A percentile compares a stretch with the other conserved stretches of the same genome.
These are phyloP conservation scores for Phlebopus sp. DNA, from an alignment of 1,284 basidiomycete genomes.

Conservation along the genomic window DNA sequence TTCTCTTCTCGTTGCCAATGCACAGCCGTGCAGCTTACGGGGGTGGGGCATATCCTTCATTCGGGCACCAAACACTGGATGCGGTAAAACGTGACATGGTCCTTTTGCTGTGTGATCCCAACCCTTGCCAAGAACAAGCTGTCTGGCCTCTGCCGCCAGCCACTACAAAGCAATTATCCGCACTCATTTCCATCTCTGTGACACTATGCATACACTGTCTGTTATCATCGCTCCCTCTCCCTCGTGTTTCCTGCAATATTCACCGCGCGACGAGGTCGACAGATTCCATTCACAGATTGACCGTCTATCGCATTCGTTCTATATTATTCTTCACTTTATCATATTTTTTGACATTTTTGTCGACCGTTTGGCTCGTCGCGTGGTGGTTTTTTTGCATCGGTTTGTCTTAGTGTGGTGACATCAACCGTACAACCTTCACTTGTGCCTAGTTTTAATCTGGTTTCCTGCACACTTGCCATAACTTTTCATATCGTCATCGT, in stretches of 20 bases:
- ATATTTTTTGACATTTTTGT: conserved; percentile 34
- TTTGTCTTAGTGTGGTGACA: conserved; percentile 27
- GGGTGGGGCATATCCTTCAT: conserved; percentile 15
- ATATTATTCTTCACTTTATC: conserved; percentile 81
- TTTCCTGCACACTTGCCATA: conserved; percentile 33
- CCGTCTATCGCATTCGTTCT: conserved; percentile 48
- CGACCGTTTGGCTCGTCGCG: conserved; percentile 36
- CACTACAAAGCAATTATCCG: conserved; percentile 40
- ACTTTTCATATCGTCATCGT: conserved; percentile 46
- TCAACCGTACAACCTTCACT: conserved; percentile 28
- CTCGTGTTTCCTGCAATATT: conserved; percentile 36
- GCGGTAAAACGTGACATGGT: conserved; percentile 5
- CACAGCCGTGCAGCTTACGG: conserved; percentile 44
- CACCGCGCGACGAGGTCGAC: conserved; percentile 44
- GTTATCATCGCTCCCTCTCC: conserved; percentile 39
- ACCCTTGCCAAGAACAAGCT: conserved; percentile 20
- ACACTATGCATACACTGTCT: conserved; percentile 49
- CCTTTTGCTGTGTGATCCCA: conserved; percentile 19
- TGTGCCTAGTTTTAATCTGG: conserved; percentile 33
- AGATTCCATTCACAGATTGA: conserved; percentile 31
- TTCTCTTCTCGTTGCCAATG: conserved; percentile 48
- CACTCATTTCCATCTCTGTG: conserved; percentile 47
- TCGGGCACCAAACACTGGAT: conserved; percentile 26
- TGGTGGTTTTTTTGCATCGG: conserved; percentile 35
- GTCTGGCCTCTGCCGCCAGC: conserved; percentile 4